These are phyloP conservation scores for Aspergillus indologenus DNA, from an alignment of 495 filamentous ascomycete genomes.

Conservation along the genomic window DNA sequence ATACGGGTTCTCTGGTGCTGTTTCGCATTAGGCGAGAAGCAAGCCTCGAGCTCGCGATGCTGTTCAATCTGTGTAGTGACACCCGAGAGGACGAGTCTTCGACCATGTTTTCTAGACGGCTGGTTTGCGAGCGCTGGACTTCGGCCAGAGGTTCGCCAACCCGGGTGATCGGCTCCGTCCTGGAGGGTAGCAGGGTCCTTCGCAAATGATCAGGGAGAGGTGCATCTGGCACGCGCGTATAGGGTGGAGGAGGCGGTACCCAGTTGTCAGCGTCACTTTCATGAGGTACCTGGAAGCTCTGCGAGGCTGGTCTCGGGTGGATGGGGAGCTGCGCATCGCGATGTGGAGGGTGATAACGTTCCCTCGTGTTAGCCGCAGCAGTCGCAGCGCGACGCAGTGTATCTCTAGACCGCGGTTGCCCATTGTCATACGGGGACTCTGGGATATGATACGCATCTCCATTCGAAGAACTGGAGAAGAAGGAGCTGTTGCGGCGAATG, in stretches of 20 bases:
- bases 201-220: conserved; percentile 55
- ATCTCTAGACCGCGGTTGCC: conserved; percentile 70
- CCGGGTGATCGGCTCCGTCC: conserved; percentile 16
- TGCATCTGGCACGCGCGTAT: conserved; percentile 65
- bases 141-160: conserved; percentile 9
- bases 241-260: conserved; percentile 90
- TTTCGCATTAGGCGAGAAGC: conserved; percentile 21
- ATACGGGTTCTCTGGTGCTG: conserved; percentile 18
- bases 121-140: conserved; percentile 26
- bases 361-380: conserved; percentile 66
- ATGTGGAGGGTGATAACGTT: conserved; percentile 52
- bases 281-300: conserved; percentile 57
- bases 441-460: conserved; percentile 21
- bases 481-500: conserved; percentile 27
- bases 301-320: conserved; percentile 14
- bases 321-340: conserved; percentile 23
- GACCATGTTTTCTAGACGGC: conserved; percentile 20
- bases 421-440: conserved; percentile 68
- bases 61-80: conserved; percentile 33
- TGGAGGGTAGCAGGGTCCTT: conserved; percentile 31
- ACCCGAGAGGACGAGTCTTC: conserved; percentile 25
- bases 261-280: conserved; percentile 91
- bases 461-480: conserved; percentile 20
- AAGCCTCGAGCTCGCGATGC: conserved; percentile 24
- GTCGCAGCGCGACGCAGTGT: conserved; percentile 77